A percentile compares a stretch with the other conserved stretches of the same genome.
These are phyloP conservation scores for Ochromonas danica DNA, from an alignment of 108 stramenopile species.

Conservation along the genomic window DNA sequence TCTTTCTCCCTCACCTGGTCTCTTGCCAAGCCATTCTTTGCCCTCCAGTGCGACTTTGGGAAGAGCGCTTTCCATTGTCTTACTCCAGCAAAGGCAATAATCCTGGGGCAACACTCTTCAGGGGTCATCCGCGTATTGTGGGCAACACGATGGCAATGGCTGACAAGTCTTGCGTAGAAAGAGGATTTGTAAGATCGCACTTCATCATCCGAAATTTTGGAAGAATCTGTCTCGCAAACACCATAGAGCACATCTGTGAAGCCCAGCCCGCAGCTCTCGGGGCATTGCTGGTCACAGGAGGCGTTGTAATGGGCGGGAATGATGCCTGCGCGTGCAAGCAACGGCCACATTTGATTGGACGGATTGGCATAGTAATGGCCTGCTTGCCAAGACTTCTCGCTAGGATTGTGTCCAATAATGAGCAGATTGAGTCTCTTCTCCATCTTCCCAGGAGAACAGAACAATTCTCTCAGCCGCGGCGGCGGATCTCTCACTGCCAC, in stretches of 20 bases:
- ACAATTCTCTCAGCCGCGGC: no score
- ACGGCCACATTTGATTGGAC: background rate
- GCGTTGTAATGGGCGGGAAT: background rate
- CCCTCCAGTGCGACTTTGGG: background rate
- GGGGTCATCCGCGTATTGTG: background rate
- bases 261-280: background rate
- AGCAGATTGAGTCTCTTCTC: no score
- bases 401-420: slow-evolving; percentile 1
- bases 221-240: background rate
- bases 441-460: no score
- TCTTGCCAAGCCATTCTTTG: background rate
- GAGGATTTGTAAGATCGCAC: background rate
- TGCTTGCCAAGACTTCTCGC: background rate
- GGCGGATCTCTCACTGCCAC: no score
- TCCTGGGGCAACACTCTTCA: background rate
- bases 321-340: background rate
- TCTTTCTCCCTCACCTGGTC: background rate
- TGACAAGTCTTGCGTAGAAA: background rate
- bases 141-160: background rate
- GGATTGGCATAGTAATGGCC: slow-evolving; percentile 5
- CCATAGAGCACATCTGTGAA: background rate
- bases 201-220: background rate
- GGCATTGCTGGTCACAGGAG: background rate
- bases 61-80: background rate
- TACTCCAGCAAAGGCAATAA: slow-evolving; percentile 6